Evolutionary conservation across 768 basidiomycete genomes (phyloP).

Genomic region (Xerocomus brunneocitrinus): DNA sequence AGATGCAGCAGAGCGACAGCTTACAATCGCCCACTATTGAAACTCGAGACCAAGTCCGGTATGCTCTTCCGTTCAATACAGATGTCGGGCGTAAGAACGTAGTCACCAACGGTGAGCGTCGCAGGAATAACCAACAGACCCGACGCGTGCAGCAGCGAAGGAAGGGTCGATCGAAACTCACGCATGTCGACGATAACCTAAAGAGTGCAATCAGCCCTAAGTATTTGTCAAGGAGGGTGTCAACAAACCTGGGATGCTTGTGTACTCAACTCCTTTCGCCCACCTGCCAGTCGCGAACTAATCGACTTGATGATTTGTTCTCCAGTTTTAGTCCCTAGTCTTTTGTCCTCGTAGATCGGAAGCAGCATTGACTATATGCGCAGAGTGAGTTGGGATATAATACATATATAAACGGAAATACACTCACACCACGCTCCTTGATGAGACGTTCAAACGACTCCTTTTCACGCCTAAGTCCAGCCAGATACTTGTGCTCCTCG

Average conservation of each 20-base stretch:
- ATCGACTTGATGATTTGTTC: slow-evolving; percentile 76
- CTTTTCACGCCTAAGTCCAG: slow-evolving; percentile 85
- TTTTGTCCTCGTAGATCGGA: slow-evolving; percentile 66
- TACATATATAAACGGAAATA: not conserved
- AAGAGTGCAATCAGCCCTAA: not conserved
- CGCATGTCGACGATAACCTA: slow-evolving; percentile 96
- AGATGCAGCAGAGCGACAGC: slow-evolving; percentile 29
- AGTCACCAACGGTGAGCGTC: slow-evolving; percentile 93
- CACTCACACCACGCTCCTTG: slow-evolving; percentile 81
- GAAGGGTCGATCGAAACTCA: slow-evolving; percentile 91
- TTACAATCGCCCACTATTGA: slow-evolving; percentile 90
- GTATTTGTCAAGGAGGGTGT: not conserved
- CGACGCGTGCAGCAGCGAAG: slow-evolving; percentile 83
- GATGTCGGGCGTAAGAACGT: slow-evolving; percentile 91
- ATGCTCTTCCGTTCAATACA: slow-evolving; percentile 96
- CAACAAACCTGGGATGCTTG: slow-evolving; percentile 60
- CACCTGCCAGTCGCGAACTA: slow-evolving; percentile 82
- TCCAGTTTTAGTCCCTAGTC: slow-evolving; percentile 33
- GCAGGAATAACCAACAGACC: slow-evolving; percentile 79
- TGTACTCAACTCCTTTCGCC: slow-evolving; percentile 58
- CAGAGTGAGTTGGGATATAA: not conserved
- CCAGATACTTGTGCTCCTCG: slow-evolving; percentile 94
- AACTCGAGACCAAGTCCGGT: slow-evolving; percentile 87
- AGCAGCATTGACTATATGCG: slow-evolving; percentile 76
- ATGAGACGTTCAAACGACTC: slow-evolving; percentile 91